A percentile compares a stretch with the other conserved stretches of the same genome.
phyloP scores from a whole-genome alignment of 2,329 filamentous ascomycete species.

The Davidsoniella neocaledoniae region DNA sequence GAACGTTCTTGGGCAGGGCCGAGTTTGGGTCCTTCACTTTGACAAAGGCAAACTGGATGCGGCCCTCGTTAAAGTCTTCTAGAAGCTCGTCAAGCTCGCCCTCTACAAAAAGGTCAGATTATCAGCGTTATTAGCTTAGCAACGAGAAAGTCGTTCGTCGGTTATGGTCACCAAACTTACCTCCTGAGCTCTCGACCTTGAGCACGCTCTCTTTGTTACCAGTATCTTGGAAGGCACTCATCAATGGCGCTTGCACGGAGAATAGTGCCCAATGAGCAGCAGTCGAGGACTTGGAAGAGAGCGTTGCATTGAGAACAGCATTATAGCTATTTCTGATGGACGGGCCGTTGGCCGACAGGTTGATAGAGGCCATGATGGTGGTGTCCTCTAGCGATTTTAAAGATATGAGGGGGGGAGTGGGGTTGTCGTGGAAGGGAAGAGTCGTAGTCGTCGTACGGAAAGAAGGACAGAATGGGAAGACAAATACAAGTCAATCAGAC shows the following conservation, averaged over 20 bases:
- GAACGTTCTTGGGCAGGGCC: slow-evolving; percentile 70
- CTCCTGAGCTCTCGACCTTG: slow-evolving; percentile 84
- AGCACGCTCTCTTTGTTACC: slow-evolving; percentile 82
- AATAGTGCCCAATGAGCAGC: slow-evolving; percentile 89
- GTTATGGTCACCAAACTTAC: slow-evolving; percentile 28
- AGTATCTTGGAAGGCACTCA: slow-evolving; percentile 81
- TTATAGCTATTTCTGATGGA: slow-evolving; percentile 72
- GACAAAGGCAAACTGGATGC: slow-evolving; percentile 90
- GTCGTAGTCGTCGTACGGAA: too few species aligned
- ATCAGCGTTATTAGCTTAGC: background rate
- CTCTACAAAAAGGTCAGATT: slow-evolving; percentile 34
- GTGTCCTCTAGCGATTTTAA: background rate
- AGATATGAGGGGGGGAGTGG: too few species aligned
- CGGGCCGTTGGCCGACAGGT: slow-evolving; percentile 61
- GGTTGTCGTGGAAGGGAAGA: background rate
- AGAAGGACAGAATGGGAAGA: background rate
- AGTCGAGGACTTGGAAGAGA: slow-evolving; percentile 52
- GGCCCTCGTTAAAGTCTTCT: slow-evolving; percentile 92
- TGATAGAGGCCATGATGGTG: slow-evolving; percentile 54
- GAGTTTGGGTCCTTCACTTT: slow-evolving; percentile 95
- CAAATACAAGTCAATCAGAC: background rate
- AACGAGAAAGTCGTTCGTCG: background rate
- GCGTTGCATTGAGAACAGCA: slow-evolving; percentile 36
- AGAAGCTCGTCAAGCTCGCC: slow-evolving; percentile 79
- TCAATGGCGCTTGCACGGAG: slow-evolving; percentile 77